These are phyloP conservation scores for Neopestalotiopsis rosae DNA, from an alignment of 2,329 filamentous ascomycete genomes.

Conservation along the genomic window DNA sequence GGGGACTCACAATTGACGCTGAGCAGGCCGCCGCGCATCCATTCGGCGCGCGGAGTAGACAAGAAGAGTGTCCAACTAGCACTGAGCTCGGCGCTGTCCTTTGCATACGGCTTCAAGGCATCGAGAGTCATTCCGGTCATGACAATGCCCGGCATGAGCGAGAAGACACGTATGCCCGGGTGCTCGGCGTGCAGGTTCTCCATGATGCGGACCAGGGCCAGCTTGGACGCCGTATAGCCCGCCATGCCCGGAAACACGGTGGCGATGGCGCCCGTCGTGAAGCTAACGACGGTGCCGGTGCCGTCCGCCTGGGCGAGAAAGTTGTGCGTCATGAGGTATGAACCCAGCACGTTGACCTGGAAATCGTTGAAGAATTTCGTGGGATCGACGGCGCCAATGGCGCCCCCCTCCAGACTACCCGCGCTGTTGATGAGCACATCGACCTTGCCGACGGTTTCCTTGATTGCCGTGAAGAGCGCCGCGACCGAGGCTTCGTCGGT, in stretches of 20 bases:
- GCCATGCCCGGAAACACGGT: conserved; percentile 21
- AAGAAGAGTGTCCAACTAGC: conserved; percentile 19
- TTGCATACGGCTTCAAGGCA: conserved; percentile 13
- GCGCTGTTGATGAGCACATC: conserved; percentile 17
- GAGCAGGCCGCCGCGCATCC: conserved; percentile 27
- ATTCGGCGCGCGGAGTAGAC: conserved; percentile 23
- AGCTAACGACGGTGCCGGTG: conserved; percentile 23
- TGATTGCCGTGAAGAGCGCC: conserved; percentile 23
- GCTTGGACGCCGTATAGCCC: conserved; percentile 27
- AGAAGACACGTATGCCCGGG: conserved; percentile 16
- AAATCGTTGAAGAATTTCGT: conserved; percentile 22
- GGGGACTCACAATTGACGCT: conserved; percentile 24
- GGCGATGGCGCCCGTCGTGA: conserved; percentile 21
- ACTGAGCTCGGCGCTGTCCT: conserved; percentile 16
- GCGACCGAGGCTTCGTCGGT: conserved; percentile 25
- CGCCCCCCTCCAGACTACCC: conserved; percentile 20
- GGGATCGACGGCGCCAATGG: conserved; percentile 21
- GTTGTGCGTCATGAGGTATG: conserved; percentile 25
- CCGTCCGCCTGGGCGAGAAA: conserved; percentile 26
- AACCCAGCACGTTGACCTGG: conserved; percentile 27
- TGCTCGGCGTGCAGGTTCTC: conserved; percentile 26
- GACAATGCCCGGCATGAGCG: conserved; percentile 18
- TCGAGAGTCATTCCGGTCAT: conserved; percentile 18
- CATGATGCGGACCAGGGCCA: conserved; percentile 24
- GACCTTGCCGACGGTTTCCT: not conserved